Conservation (phyloP, 2,329 filamentous ascomycete species). For the Hypoxylon sp. region DNA sequence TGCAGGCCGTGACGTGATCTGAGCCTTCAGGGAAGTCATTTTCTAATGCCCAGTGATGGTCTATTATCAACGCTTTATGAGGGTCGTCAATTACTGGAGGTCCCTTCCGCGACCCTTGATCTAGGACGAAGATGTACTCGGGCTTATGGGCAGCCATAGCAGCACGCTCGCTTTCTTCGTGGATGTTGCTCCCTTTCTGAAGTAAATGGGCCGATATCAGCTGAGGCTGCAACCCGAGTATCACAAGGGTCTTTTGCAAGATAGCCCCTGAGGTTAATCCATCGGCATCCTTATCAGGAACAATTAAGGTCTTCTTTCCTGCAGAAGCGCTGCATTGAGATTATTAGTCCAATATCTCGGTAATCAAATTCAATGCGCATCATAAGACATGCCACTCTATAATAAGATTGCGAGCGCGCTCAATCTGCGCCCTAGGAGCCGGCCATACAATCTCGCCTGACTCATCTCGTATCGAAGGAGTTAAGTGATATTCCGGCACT, state of each 20-base stretch:
- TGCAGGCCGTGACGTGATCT: conserved; percentile 72
- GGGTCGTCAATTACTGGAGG: conserved; percentile 66
- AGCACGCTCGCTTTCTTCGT: conserved; percentile 66
- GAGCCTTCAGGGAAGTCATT: conserved; percentile 70
- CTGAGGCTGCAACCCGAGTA: conserved; percentile 68
- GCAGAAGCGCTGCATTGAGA: conserved; percentile 62
- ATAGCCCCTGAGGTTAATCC: conserved; percentile 76
- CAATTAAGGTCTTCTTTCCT: conserved; percentile 68
- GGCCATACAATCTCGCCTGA: conserved; percentile 72
- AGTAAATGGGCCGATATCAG: conserved; percentile 72
- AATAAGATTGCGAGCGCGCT: conserved; percentile 70
- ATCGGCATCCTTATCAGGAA: conserved; percentile 79
- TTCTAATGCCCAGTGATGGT: conserved; percentile 72
- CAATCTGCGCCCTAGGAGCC: conserved; percentile 69
- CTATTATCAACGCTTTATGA: conserved; percentile 71
- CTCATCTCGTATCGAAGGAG: conserved; percentile 59
- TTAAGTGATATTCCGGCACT: conserved; percentile 63
- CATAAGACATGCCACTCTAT: conserved; percentile 65
- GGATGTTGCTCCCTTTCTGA: conserved; percentile 71
- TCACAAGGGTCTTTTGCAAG: conserved; percentile 70
- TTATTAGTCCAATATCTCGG: conserved; percentile 23
- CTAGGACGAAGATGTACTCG: conserved; percentile 73
- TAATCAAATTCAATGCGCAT: neutral
- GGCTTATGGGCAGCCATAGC: conserved; percentile 67
- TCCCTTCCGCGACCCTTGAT: conserved; percentile 73